These are phyloP conservation scores for Xylaria palmicola DNA, from an alignment of 495 filamentous ascomycete species.

Conservation along the genomic window DNA sequence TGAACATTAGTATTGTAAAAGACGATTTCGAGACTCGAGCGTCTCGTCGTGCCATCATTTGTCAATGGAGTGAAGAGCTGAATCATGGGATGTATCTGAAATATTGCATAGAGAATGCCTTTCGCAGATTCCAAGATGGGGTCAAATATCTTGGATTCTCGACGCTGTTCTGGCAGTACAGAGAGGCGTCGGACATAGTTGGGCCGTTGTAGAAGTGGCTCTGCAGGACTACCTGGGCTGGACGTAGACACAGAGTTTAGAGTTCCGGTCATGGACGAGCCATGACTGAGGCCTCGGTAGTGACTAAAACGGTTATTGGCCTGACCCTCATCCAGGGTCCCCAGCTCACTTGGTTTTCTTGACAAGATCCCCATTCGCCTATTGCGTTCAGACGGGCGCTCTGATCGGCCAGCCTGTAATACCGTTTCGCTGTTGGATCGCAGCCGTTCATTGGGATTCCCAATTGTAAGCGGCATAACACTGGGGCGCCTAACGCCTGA, in stretches of 20 bases:
- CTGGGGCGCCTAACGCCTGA: conserved; percentile 63
- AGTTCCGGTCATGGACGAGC: conserved; percentile 66
- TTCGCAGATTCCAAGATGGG: conserved; percentile 77
- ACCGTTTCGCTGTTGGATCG: conserved; percentile 90
- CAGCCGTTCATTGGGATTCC: conserved; percentile 73
- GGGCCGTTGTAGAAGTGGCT: conserved; percentile 50
- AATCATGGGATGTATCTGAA: conserved; percentile 75
- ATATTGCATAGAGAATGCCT: conserved; percentile 82
- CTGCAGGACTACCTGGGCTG: conserved; percentile 55
- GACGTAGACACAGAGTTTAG: conserved; percentile 33
- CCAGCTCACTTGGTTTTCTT: conserved; percentile 69
- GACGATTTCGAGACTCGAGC: conserved; percentile 72
- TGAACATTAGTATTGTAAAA: conserved; percentile 75
- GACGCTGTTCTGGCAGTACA: conserved; percentile 78
- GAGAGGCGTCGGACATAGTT: conserved; percentile 74
- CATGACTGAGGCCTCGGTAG: conserved; percentile 77
- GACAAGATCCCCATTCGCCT: conserved; percentile 83
- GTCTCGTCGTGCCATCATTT: conserved; percentile 62
- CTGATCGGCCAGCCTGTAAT: conserved; percentile 49
- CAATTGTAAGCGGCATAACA: conserved; percentile 64
- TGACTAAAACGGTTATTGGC: conserved; percentile 72
- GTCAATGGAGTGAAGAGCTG: conserved; percentile 69
- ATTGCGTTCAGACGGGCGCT: conserved; percentile 53
- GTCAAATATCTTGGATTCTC: conserved; percentile 55
- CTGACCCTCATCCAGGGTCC: conserved; percentile 70